A percentile compares a stretch with the other conserved stretches of the same genome.
Conservation (phyloP, 1,284 basidiomycete species). For the Pisolithus thermaeus region DNA sequence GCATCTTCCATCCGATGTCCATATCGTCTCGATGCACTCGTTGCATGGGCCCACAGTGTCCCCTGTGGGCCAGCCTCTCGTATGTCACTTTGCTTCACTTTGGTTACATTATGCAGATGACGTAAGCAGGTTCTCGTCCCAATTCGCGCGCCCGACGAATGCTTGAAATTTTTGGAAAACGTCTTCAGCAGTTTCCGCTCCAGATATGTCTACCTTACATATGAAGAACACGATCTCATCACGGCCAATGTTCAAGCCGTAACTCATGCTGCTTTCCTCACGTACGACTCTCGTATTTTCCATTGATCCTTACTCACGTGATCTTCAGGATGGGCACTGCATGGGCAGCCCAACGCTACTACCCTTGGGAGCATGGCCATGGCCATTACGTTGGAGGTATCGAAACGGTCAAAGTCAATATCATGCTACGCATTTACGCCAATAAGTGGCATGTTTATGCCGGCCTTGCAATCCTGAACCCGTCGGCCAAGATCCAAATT, state of each 20-base stretch:
- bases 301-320: constrained; percentile 4
- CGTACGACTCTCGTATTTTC: constrained; percentile 40
- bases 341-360: constrained; percentile 74
- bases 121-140: constrained; percentile 78
- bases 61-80: constrained; percentile 88
- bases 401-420: constrained; percentile 98
- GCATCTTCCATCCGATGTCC: constrained; percentile 79
- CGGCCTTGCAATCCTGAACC: constrained; percentile 94
- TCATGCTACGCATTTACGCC: constrained; percentile 92
- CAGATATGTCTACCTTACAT: constrained; percentile 88
- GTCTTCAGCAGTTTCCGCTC: constrained; percentile 82
- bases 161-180: constrained; percentile 75
- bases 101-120: neutral
- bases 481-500: constrained; percentile 86
- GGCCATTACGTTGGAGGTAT: constrained; percentile 96
- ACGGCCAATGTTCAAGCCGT: constrained; percentile 99
- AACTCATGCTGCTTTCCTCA: constrained; percentile 95
- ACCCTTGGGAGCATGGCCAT: constrained; percentile 97
- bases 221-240: constrained; percentile 93
- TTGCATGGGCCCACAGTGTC: constrained; percentile 92
- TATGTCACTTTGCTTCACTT: constrained; percentile 33
- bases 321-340: constrained; percentile 91
- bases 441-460: constrained; percentile 99
- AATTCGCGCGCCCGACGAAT: constrained; percentile 75
- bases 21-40: constrained; percentile 92